These are phyloP conservation scores for Globisporangium acanthophoron DNA, from an alignment of 352 stramenopile species.

Conservation along the genomic window DNA sequence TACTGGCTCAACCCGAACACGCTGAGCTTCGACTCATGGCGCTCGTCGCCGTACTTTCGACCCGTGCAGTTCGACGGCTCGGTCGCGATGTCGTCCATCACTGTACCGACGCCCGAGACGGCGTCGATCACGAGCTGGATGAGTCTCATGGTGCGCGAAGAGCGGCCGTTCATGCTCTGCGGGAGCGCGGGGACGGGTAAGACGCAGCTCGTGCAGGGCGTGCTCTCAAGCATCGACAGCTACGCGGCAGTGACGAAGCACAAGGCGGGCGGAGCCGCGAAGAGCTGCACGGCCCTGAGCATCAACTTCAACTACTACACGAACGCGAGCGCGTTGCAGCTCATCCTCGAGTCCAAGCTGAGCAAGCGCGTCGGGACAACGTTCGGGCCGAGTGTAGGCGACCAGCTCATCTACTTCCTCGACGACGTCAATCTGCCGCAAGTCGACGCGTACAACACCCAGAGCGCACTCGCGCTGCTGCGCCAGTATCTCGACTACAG, in stretches of 20 bases:
- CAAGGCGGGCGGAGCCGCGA: conserved; percentile 20
- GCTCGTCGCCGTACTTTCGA: conserved; percentile 90
- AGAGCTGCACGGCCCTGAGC: conserved; percentile 46
- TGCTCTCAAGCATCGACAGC: conserved; percentile 52
- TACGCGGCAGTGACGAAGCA: conserved; percentile 17
- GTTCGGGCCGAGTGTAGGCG: conserved; percentile 72
- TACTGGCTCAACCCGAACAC: conserved; percentile 93
- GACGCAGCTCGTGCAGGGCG: conserved; percentile 89
- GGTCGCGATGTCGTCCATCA: conserved; percentile 79
- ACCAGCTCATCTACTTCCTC: conserved; percentile 93
- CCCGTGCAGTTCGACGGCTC: conserved; percentile 70
- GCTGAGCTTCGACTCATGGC: conserved; percentile 91
- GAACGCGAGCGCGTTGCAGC: conserved; percentile 57
- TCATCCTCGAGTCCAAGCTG: conserved; percentile 84
- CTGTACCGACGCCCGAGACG: conserved; percentile 92
- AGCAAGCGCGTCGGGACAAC: conserved; percentile 86
- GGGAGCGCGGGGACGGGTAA: conserved; percentile 92
- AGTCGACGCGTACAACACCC: conserved; percentile 93
- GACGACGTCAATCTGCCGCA: conserved; percentile 96
- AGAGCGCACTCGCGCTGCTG: conserved; percentile 91
- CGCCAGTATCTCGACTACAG: conserved; percentile 94
- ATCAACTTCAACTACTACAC: conserved; percentile 88
- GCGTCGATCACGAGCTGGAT: conserved; percentile 93
- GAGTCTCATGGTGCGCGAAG: conserved; percentile 88
- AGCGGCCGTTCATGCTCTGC: conserved; percentile 92